These are phyloP conservation scores for Prunus fruticosa DNA, from an alignment of 306 rosid genomes.

Conservation along the genomic window DNA sequence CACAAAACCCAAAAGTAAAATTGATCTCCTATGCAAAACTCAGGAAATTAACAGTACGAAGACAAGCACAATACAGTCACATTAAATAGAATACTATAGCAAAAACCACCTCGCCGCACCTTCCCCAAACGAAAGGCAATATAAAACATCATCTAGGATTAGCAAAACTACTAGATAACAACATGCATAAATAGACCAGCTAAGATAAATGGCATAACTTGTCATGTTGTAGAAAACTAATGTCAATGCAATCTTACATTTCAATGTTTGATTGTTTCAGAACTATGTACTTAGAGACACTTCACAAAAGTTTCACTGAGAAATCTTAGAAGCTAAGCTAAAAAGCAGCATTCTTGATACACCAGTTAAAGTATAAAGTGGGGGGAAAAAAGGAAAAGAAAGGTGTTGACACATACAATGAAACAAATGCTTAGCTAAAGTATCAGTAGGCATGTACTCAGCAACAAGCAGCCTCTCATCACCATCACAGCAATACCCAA, in stretches of 20 bases:
- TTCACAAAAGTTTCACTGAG: neutral
- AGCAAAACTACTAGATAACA: neutral
- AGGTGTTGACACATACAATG: slow-evolving; percentile 56
- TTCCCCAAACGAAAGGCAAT: neutral
- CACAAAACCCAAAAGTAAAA: neutral
- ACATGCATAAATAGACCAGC: neutral
- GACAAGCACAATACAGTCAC: neutral
- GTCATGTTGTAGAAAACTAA: neutral
- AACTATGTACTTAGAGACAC: neutral
- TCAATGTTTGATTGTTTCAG: neutral
- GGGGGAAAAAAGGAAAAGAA: neutral
- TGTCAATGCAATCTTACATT: neutral
- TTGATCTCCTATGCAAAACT: neutral
- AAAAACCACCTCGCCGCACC: neutral
- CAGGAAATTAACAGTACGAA: neutral
- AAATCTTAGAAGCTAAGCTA: neutral
- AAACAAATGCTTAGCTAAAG: slow-evolving; percentile 95
- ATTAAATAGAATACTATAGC: neutral
- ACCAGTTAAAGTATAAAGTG: neutral
- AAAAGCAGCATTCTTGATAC: slow-evolving; percentile 1
- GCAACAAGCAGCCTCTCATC: slow-evolving; percentile 98
- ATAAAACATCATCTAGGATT: neutral
- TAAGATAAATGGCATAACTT: neutral
- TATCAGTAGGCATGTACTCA: slow-evolving; percentile 94
- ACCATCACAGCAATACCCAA: slow-evolving; percentile 94